Evolutionary conservation across 1,284 basidiomycete genomes (phyloP), one percentile per base, ranked within the genome.

Genomic region (Tylopilus sp.): DNA sequence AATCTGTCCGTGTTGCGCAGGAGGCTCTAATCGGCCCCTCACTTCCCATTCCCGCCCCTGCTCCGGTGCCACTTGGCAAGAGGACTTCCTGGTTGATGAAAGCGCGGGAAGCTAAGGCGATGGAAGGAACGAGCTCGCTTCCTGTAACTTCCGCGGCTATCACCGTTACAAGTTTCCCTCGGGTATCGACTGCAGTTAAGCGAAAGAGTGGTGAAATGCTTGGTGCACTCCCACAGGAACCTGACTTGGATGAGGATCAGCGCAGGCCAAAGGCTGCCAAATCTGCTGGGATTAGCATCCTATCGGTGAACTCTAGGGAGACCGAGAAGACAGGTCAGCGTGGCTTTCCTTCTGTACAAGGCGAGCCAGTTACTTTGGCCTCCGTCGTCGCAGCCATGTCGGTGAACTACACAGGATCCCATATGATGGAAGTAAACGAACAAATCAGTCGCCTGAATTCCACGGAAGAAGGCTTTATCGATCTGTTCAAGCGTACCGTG

Each of bases 71-170:
- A 13, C 62, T 74, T 14, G 80, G 79, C 5, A 88, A 87, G 61
- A 81, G 88, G 25, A 84, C 86, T 14, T 91, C 88, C 1, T 90
- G 89, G 88, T 67, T 91, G 51, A 82, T 80, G 65, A 88, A 87
- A 61, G 86, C 84, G 14, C 78, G 87, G 39, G 88, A 90, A 64
- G 84, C 78, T 22, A 90, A 89, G 60, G 85, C 86, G 6, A 68
- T 85, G 61, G 88, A 88, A 60, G 75, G 71, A 31, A 75, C 75
- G 14, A 66, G 64, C 5, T 81, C 78, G 62, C 78, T 79, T 44
- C 57, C 70, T 5, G 71, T 61, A 50, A 60, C 65, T 36, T 63
- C 35, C 45, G 35, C 50, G 61, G 33, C 22, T 54, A 20, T 40
- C 47, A 32, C 39, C 22, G 40, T 63, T 26, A 22, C 52, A 14